These are phyloP conservation scores for Mollisia scopiformis DNA, from an alignment of 2,329 filamentous ascomycete species.

Conservation along the genomic window DNA sequence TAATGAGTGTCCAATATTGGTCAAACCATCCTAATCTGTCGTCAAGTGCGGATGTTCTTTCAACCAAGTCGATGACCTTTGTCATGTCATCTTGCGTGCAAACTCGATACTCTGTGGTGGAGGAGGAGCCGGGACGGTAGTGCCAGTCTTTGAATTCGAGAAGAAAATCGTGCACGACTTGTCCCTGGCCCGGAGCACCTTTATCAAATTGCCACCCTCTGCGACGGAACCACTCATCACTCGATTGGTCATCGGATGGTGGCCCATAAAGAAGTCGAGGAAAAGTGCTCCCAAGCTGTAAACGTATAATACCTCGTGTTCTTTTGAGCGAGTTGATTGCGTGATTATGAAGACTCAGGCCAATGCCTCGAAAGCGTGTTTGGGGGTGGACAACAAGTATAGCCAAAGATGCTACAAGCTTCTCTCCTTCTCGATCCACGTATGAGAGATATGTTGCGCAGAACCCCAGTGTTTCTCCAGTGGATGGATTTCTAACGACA, in stretches of 20 bases:
- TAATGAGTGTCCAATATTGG: constrained; percentile 56
- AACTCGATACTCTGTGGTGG: not conserved
- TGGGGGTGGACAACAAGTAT: constrained; percentile 54
- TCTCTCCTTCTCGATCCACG: constrained; percentile 53
- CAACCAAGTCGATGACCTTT: constrained; percentile 52
- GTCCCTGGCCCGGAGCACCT: constrained; percentile 48
- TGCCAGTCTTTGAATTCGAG: constrained; percentile 53
- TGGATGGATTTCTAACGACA: constrained; percentile 52
- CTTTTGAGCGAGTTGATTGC: constrained; percentile 52
- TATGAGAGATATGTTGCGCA: constrained; percentile 64
- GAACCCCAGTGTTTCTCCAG: constrained; percentile 53
- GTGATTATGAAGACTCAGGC: constrained; percentile 54
- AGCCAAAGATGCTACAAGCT: constrained; percentile 58
- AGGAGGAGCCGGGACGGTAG: not conserved
- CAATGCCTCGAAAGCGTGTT: constrained; percentile 53
- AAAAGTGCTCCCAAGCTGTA: constrained; percentile 62
- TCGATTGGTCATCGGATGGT: constrained; percentile 42
- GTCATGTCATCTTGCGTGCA: constrained; percentile 45
- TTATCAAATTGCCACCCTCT: constrained; percentile 56
- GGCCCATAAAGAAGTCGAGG: constrained; percentile 60
- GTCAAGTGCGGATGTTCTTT: constrained; percentile 48
- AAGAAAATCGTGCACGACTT: constrained; percentile 56
- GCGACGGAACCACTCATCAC: constrained; percentile 55
- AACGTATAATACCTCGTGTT: constrained; percentile 53
- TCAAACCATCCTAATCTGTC: constrained; percentile 61